These are phyloP conservation scores for Closterium sp. DNA, from an alignment of 139 green algal genomes.

Conservation along the genomic window DNA sequence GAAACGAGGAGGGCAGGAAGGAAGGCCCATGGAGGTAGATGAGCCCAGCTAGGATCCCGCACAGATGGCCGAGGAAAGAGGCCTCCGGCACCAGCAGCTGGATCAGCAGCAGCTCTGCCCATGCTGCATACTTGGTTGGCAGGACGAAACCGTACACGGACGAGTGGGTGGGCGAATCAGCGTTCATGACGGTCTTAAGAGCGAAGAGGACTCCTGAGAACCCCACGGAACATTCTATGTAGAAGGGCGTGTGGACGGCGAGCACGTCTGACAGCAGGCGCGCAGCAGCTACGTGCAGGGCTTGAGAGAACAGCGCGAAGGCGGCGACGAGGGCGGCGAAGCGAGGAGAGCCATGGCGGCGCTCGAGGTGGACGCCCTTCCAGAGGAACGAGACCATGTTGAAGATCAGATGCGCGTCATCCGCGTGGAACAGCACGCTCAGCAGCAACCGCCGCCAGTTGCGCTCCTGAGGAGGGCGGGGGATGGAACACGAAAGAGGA, in stretches of 20 bases:
- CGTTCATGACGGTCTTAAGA: conserved; percentile 41
- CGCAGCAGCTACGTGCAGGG: conserved; percentile 9
- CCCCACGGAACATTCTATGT: conserved; percentile 39
- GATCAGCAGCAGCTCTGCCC: conserved; percentile 48
- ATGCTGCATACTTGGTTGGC: conserved; percentile 41
- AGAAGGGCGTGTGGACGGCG: conserved; percentile 9
- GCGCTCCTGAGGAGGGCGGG: neutral
- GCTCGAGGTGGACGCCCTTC: conserved; percentile 48
- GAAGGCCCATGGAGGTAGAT: conserved; percentile 30
- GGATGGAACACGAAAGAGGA: neutral
- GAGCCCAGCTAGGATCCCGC: conserved; percentile 38
- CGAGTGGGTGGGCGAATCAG: neutral
- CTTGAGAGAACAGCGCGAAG: conserved; percentile 41
- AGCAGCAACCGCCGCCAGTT: conserved; percentile 24
- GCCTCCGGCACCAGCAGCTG: conserved; percentile 39
- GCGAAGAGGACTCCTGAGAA: conserved; percentile 49
- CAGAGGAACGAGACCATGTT: conserved; percentile 55
- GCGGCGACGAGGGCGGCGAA: conserved; percentile 15
- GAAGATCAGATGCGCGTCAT: conserved; percentile 47
- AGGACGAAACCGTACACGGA: conserved; percentile 15
- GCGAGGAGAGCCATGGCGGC: neutral
- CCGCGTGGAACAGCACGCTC: conserved; percentile 36
- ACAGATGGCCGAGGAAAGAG: conserved; percentile 50
- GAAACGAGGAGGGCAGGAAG: neutral
- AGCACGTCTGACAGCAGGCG: conserved; percentile 13